Evolutionary conservation across 1,139 yeast species (phyloP).

Genomic region (Protomyces pachydermus): DNA sequence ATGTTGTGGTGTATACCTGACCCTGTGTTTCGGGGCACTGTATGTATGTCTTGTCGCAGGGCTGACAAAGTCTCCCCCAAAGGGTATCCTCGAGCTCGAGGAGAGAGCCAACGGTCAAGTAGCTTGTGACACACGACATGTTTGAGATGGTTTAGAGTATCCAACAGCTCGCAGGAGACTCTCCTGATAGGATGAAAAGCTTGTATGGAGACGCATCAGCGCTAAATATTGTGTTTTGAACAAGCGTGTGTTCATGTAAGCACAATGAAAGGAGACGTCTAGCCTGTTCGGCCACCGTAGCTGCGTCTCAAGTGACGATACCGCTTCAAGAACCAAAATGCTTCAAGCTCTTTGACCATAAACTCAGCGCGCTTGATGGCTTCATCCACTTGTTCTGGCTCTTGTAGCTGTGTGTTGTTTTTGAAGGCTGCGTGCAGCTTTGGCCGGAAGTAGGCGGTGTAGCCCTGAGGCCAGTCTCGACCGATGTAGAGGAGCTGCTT

Average conservation of each 20-base stretch:
- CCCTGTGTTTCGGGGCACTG: neutral
- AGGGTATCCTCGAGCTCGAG: too few relatives aligned
- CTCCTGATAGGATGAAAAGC: too few relatives aligned
- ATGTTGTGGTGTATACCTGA: neutral
- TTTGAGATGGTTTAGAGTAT: neutral
- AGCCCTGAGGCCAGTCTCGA: conserved; percentile 33
- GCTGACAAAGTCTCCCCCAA: neutral
- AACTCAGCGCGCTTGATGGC: conserved; percentile 29
- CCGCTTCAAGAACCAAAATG: conserved; percentile 23
- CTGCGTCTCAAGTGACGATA: conserved; percentile 16
- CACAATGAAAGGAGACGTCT: neutral
- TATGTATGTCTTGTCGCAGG: neutral
- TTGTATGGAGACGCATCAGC: too few relatives aligned
- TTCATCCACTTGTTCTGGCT: conserved; percentile 25
- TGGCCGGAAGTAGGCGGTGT: conserved; percentile 29
- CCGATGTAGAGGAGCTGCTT: conserved; percentile 32
- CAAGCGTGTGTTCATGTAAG: too few relatives aligned
- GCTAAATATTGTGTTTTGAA: too few relatives aligned
- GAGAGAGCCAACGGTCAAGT: neutral
- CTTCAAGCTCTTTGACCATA: conserved; percentile 29
- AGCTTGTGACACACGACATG: neutral
- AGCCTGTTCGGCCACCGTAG: conserved; percentile 13
- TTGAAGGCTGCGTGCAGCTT: conserved; percentile 30
- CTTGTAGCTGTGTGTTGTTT: conserved; percentile 23
- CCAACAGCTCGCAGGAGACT: too few relatives aligned